Conservation (phyloP, 1,139 yeast species). For the Candida freyschussii region DNA sequence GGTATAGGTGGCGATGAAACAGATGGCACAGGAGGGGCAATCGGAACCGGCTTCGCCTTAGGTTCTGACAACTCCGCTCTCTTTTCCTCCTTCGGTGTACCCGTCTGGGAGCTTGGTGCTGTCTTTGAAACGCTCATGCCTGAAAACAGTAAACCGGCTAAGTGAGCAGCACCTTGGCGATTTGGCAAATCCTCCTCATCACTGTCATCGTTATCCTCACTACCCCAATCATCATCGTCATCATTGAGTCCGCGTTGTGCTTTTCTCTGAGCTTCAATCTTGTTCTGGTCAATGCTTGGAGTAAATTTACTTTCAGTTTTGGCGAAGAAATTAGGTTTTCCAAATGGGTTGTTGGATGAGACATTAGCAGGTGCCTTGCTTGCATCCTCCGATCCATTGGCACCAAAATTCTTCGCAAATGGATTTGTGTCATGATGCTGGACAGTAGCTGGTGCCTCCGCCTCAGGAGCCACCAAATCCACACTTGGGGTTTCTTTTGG, state of each 20-base stretch:
- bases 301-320: conserved; percentile 11
- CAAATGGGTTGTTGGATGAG: conserved; percentile 26
- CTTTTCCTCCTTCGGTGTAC: conserved; percentile 18
- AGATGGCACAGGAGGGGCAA: conserved; percentile 24
- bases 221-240: conserved; percentile 22
- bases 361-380: conserved; percentile 2
- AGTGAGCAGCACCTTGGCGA: conserved; percentile 27
- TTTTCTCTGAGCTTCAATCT: conserved; percentile 25
- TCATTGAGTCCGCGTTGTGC: conserved; percentile 26
- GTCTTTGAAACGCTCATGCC: conserved; percentile 26
- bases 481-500: conserved; percentile 1
- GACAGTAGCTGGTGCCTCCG: conserved; percentile 1
- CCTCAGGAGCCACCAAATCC: no score
- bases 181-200: conserved; percentile 25
- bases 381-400: conserved; percentile 2
- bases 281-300: conserved; percentile 15
- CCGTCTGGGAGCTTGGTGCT: conserved; percentile 11
- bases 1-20: conserved; percentile 22
- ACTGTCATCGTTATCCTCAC: conserved; percentile 19
- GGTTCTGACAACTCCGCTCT: conserved; percentile 3
- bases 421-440: conserved; percentile 26
- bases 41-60: conserved; percentile 19
- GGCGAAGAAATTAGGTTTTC: conserved; percentile 17
- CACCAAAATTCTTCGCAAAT: conserved; percentile 18
- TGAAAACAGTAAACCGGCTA: conserved; percentile 26